Evolutionary conservation across 768 basidiomycete genomes (phyloP), one percentile per base, ranked within the genome.

Genomic region (Phylloporus sp.): DNA sequence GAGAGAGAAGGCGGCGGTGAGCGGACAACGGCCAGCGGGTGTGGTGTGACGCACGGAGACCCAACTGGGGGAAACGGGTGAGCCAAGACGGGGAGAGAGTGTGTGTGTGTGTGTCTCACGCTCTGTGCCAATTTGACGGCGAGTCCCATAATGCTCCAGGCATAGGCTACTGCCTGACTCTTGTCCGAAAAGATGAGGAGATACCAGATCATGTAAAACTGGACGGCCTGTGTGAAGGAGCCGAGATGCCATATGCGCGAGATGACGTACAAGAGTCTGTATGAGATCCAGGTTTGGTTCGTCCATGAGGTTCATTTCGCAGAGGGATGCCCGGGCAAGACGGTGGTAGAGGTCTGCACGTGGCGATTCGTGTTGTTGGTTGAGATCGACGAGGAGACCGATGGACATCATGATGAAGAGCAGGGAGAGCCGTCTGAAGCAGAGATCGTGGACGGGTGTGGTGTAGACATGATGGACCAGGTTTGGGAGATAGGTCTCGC

Each of bases 201-300:
- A 60, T 84, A 87, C 80, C 84, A 86, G 32, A 84, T 77, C 84
- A 85, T 86, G 63, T 83, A 84, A 58, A 86, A 85, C 60, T 85
- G 70, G 72, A 12, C 69, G 68, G 45, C 44, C 49, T 55, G 62
- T 64, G 55, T n/a, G n/a, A n/a, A n/a, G n/a, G n/a, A n/a, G n/a
- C n/a, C n/a, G 70, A 79, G 61, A 79, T 38, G 40, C 35, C 28
- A 53, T 39, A 44, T 3, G n/a, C n/a, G 44, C 20, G 28, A 4
- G 26, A 46, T 52, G 44, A 61, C 76, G 56, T 66, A 85, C 84
- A 59, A 88, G 68, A 3, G 84, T 78, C 63, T 86, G 83, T 29
- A 88, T 75, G 41, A 83, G 80, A 60, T 87, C 85, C 52, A 87
- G 80, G 63, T 85, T 84, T 6, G 86, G 84, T 55, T 86, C 84